Evolutionary conservation across 75 land plant species (phyloP), one percentile per base, ranked within the genome.

Genomic region (Cunninghamia lanceolata): DNA sequence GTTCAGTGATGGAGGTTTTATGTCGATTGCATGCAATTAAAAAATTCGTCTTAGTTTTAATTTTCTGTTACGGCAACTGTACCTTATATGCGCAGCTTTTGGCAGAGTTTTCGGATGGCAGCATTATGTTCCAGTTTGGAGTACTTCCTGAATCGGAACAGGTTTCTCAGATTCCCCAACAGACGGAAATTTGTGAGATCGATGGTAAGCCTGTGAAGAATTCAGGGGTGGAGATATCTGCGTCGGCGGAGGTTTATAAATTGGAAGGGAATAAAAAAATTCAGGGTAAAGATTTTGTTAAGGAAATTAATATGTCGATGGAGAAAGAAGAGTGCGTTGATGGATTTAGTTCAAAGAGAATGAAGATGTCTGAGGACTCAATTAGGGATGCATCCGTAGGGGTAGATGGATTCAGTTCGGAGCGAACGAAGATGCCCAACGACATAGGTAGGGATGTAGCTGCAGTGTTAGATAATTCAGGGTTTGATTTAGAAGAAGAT

Each of bases 11-110:
- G 84, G 40, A 36, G 25, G 9, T 53, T 83, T 35, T 50, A 63
- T 36, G 84, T 50, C 59, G 15, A 32, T 52, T 83, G 56, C 84
- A 35, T 53, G 56, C 39, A 83, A 4, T 63, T 63, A 21, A 3
- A 21, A 35, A 34, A 53, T 36, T 52, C 63, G 63, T 53, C 54
- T 34, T 53, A 36, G 32, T 83, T 50, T 83, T 83, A 50, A 83
- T 83, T 83, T 52, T 83, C 32, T 52, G n/a, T 83, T 53, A 47
- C 84, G 84, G 84, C 84, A 83, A 53, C 32, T 53, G 38, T 50
- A 43, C 59, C 84, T 83, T 83, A 83, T 34, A 32, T 83, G 84
- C 84, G 63, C 84, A 83, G 63, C 63, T 35, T 83, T 53, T 83
- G 56, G 40, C 84, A 83, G 84, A 83, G 40, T 21, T 52, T 52